These are phyloP conservation scores for Ailanthus altissimus DNA, from an alignment of 345 rosid species.

Conservation along the genomic window DNA sequence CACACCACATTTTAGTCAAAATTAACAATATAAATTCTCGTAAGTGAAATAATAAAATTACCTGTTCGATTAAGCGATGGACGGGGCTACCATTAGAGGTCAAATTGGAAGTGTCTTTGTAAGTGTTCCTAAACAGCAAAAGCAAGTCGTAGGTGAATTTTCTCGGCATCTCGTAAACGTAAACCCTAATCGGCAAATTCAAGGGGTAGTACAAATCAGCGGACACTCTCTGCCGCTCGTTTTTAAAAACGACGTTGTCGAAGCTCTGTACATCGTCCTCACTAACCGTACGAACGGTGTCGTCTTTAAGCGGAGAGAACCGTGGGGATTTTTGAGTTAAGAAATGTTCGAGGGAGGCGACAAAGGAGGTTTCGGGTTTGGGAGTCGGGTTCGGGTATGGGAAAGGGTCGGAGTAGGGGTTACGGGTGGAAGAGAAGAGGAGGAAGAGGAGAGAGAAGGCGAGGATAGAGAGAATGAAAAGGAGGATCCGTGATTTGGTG, in stretches of 20 bases:
- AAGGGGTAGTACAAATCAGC: conserved; percentile 51
- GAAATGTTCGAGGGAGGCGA: conserved; percentile 67
- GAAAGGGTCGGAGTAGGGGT: conserved; percentile 16
- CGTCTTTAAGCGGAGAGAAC: conserved; percentile 39
- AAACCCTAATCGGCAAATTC: conserved; percentile 64
- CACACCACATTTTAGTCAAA: background rate
- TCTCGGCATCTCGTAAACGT: conserved; percentile 86
- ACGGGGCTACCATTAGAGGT: conserved; percentile 98
- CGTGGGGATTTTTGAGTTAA: conserved; percentile 37
- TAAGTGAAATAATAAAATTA: conserved; percentile 3
- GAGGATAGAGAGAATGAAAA: conserved; percentile 31
- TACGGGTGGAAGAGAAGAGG: conserved; percentile 30
- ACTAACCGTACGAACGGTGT: conserved; percentile 31
- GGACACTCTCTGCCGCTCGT: conserved; percentile 46
- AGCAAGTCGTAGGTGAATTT: conserved; percentile 88
- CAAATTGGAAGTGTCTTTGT: conserved; percentile 70
- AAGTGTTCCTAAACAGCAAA: conserved; percentile 65
- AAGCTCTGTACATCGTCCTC: conserved; percentile 42
- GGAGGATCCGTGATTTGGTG: conserved; percentile 41
- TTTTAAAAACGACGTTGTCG: conserved; percentile 43
- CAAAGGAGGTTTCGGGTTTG: conserved; percentile 63
- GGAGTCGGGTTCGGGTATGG: background rate
- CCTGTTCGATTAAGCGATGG: conserved; percentile 93
- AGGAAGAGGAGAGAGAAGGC: conserved; percentile 31
- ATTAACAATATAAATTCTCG: background rate